Evolutionary conservation across 331 rosid species (phyloP).

Genomic region (Quercus lobata): DNA sequence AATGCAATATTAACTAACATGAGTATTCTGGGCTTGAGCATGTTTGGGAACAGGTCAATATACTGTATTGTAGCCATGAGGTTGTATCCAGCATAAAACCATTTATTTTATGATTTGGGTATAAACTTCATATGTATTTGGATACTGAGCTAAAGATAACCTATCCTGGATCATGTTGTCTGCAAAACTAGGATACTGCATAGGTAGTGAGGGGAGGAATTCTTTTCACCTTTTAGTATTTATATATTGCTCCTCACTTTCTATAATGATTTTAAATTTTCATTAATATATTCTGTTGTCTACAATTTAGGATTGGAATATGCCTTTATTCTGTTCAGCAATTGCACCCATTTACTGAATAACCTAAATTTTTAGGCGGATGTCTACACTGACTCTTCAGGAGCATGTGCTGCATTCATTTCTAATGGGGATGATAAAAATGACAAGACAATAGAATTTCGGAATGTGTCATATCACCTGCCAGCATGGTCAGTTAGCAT

Average conservation of each 20-base stretch:
- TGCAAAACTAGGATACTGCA: background rate
- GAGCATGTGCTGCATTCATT: constrained; percentile 84
- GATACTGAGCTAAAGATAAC: background rate
- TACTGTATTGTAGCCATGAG: background rate
- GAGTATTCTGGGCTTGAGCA: background rate
- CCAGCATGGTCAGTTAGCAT: constrained; percentile 99
- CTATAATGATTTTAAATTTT: background rate
- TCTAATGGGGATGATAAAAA: constrained; percentile 73
- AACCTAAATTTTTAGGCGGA: constrained; percentile 62
- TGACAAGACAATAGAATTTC: constrained; percentile 68
- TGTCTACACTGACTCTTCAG: constrained; percentile 70
- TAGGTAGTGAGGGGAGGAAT: background rate
- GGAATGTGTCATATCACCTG: constrained; percentile 67
- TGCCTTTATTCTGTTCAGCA: constrained; percentile 7
- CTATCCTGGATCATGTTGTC: background rate
- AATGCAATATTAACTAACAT: background rate
- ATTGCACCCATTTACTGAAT: constrained; percentile 4
- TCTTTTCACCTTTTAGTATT: background rate
- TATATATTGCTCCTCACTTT: background rate
- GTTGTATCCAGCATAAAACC: background rate
- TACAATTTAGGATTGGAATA: background rate
- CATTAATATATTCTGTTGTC: background rate
- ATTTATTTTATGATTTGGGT: no score
- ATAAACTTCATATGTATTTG: background rate
- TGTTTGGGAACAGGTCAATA: background rate